phyloP scores from a whole-genome alignment of 2,329 filamentous ascomycete genomes.

The Capronia epimyces region DNA sequence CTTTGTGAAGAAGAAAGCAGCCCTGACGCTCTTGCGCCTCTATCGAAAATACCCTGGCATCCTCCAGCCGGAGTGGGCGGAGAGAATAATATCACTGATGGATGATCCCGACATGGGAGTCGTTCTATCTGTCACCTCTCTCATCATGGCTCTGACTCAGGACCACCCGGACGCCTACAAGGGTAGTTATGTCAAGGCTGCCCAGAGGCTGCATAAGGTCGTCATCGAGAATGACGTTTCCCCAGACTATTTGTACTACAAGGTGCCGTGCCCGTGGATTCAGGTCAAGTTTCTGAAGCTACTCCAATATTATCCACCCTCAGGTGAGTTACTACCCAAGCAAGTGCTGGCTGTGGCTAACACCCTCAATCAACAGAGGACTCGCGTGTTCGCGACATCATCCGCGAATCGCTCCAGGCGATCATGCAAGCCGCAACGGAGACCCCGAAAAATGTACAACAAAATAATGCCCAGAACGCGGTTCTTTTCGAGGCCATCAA shows the following conservation, averaged over 20 bases:
- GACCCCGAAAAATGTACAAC: constrained; percentile 94
- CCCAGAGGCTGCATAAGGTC: constrained; percentile 80
- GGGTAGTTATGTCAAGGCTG: constrained; percentile 89
- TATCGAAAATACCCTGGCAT: constrained; percentile 94
- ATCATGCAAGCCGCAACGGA: constrained; percentile 90
- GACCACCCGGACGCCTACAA: constrained; percentile 93
- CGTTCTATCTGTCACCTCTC: constrained; percentile 86
- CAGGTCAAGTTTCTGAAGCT: constrained; percentile 90
- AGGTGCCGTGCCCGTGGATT: constrained; percentile 98
- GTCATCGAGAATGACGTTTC: constrained; percentile 85
- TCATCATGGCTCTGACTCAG: constrained; percentile 90
- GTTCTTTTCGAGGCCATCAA: constrained; percentile 98
- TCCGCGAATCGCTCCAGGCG: constrained; percentile 83
- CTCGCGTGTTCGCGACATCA: constrained; percentile 82
- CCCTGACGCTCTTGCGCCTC: constrained; percentile 81
- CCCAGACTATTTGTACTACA: constrained; percentile 94
- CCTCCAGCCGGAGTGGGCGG: constrained; percentile 93
- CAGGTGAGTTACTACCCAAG: constrained; percentile 53
- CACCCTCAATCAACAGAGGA: constrained; percentile 58
- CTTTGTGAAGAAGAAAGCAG: constrained; percentile 99
- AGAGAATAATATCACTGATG: constrained; percentile 98
- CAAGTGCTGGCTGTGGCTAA: not conserved
- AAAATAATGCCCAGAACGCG: constrained; percentile 98
- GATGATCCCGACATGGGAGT: constrained; percentile 93
- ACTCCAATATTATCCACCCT: constrained; percentile 92